These are phyloP conservation scores for Dimargaris verticillata DNA, from an alignment of 192 early-diverging fungal genomes.

Conservation along the genomic window DNA sequence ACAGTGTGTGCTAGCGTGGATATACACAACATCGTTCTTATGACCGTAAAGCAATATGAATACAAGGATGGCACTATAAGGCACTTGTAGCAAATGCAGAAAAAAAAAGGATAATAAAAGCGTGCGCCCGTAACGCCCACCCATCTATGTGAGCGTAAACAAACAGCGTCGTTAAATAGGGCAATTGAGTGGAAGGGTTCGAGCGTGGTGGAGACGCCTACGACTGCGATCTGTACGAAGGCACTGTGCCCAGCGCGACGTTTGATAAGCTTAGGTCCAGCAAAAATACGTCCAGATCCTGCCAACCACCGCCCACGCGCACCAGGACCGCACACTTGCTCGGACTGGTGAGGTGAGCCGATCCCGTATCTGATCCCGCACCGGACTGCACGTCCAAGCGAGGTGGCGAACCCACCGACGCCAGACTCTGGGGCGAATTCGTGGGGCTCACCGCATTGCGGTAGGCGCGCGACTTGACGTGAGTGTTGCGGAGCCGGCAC, in stretches of 20 bases:
- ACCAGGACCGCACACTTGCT: conserved; percentile 23
- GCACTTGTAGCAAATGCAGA: too few species aligned
- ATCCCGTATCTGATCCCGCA: not conserved
- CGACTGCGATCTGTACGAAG: not conserved
- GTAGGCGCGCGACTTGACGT: not conserved
- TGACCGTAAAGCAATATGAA: too few species aligned
- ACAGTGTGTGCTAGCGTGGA: too few species aligned
- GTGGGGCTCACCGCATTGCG: not conserved
- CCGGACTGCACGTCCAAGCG: not conserved
- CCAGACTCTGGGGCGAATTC: too few species aligned
- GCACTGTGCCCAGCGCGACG: not conserved
- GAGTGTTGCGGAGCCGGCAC: not conserved
- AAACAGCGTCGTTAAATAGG: too few species aligned
- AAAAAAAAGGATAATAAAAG: too few species aligned
- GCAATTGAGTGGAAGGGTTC: too few species aligned
- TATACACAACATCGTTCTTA: too few species aligned
- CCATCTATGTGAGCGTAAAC: too few species aligned
- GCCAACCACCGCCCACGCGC: conserved; percentile 42
- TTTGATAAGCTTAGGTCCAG: conserved; percentile 22
- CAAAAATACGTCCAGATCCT: conserved; percentile 44
- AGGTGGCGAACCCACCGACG: not conserved
- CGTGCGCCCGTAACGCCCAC: too few species aligned
- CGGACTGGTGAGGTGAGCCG: not conserved
- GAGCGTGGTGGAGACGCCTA: too few species aligned
- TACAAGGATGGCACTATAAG: too few species aligned